Evolutionary conservation across 257 asterid species (phyloP), one percentile per base, ranked within the genome.

Genomic region (Plantago major): DNA sequence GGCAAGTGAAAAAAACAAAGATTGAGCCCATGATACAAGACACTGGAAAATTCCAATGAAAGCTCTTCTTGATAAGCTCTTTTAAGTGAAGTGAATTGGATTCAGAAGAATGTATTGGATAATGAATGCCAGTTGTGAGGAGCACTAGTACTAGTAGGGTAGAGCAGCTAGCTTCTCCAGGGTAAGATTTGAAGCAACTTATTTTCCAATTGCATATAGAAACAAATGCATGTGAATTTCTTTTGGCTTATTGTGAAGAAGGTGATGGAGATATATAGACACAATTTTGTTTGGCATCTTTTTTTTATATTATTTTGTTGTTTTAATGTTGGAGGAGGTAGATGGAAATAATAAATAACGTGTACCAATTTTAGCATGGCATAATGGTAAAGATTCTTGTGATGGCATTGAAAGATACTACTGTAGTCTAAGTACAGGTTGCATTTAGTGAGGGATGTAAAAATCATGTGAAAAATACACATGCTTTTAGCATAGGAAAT

Each of bases 181-280:
- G 78, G 68, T 64, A 70, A 70, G 76, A 70, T 76, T 69, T 67
- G 75, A 46, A 70, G 38, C 74, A 55, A 51, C 79, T 76, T 78
- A 22, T 78, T 68, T 73, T 11, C 18, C 55, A 67, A 65, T 46
- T 67, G 71, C 76, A 74, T 70, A 69, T 76, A 80, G 40, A 78
- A 77, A 84, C 86, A 83, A 72, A 53, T 67, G 71, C 96, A 85
- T 79, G 96, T 88, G 96, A 88, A 64, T 60, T 71, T 81, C 73
- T 45, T 73, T 85, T 88, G 96, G 87, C 83, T 9, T 66, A 46
- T 82, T 69, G 68, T 72, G 75, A 40, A 58, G 57, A 65, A 58
- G 70, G 42, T 59, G 70, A 40, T 33, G 40, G 7, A 33, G 40
- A 1, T 33, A 67, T 30, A 40, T 48, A 67, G 49, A 52, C 22